Base-by-base conservation (phyloP, 2,329 filamentous ascomycete species). In the Botryotinia globosa region DNA sequence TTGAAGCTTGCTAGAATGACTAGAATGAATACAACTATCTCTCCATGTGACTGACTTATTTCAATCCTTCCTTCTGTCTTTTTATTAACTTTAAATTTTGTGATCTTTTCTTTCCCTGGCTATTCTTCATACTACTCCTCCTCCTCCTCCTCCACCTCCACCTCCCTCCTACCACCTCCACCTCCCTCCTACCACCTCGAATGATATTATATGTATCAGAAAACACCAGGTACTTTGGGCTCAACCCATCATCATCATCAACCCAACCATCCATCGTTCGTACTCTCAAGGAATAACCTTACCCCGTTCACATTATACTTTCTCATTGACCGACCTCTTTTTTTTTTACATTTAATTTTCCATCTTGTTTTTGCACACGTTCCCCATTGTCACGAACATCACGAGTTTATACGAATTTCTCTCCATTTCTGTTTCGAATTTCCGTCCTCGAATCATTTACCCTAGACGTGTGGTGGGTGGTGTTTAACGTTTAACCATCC, bases 271-370 rank as follows among this genome's bases (percentile, higher is more conserved):
- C n/a, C n/a, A n/a, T n/a, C n/a, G n/a, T n/a, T n/a, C 9, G 64
- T 39, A 3, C 51, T 18, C 51, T 56, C 64, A 29, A 66, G 64
- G 64, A 54, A 66, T 14, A 66, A 39, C 64, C 64, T 66, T 54
- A 51, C 45, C 37, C 4, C 9, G 22, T 48, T 8, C 45, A 22
- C 4, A 54, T 39, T 66, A 66, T 39, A 54, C 64, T 66, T 66
- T 66, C 44, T 66, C 37, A 54, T 16, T 34, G 14, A 66, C 64
- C 64, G 64, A 39, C 64, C 64, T 66, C 45, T 66, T 66, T n/a
- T 16, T 51, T 51, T n/a, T n/a, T n/a, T n/a, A n/a, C n/a, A n/a
- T n/a, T n/a, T 51, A 54, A 54, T 39, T n/a, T 54, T 29, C 51
- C 3, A 56, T 56, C 51, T 56, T 20, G 37, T 54, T 54, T n/a